phyloP scores from a whole-genome alignment of 2,329 filamentous ascomycete genomes.

The Neofusicoccum ribis region DNA sequence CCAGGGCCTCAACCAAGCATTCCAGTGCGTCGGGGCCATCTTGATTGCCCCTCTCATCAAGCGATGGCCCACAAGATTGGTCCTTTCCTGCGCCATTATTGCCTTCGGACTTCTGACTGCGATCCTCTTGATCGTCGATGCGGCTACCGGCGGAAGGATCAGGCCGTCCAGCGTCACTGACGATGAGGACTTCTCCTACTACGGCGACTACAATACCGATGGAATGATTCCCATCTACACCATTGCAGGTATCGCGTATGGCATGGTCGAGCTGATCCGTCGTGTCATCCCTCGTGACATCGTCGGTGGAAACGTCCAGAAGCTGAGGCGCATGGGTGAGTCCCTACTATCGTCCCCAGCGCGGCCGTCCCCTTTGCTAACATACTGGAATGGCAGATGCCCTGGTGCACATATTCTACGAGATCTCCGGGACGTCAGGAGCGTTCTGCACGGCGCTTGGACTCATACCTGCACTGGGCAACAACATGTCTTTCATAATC shows the following conservation, averaged over 20 bases:
- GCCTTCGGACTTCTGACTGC: slow-evolving; percentile 51
- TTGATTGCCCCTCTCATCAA: slow-evolving; percentile 54
- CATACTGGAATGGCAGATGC: slow-evolving; percentile 27
- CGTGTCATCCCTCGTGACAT: slow-evolving; percentile 54
- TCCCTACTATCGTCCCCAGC: slow-evolving; percentile 19
- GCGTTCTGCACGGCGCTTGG: slow-evolving; percentile 52
- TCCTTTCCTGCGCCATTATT: slow-evolving; percentile 47
- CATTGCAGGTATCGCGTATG: slow-evolving; percentile 42
- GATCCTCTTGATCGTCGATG: slow-evolving; percentile 51
- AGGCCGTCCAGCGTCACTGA: slow-evolving; percentile 29
- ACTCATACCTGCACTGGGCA: slow-evolving; percentile 52
- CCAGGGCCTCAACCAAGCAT: slow-evolving; percentile 53
- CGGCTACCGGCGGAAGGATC: slow-evolving; percentile 50
- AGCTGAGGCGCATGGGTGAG: slow-evolving; percentile 47
- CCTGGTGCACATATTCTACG: slow-evolving; percentile 50
- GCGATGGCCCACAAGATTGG: slow-evolving; percentile 49
- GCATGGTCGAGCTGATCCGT: slow-evolving; percentile 55
- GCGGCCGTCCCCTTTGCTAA: not conserved
- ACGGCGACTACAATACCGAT: slow-evolving; percentile 49
- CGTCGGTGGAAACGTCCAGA: slow-evolving; percentile 53
- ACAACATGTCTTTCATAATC: slow-evolving; percentile 52
- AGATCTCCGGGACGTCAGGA: slow-evolving; percentile 50
- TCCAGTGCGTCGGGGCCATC: slow-evolving; percentile 53
- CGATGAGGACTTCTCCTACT: slow-evolving; percentile 45
- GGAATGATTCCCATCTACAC: slow-evolving; percentile 53